Conservation (phyloP, 192 early-diverging fungal species). For the Coemansia sp. region DNA sequence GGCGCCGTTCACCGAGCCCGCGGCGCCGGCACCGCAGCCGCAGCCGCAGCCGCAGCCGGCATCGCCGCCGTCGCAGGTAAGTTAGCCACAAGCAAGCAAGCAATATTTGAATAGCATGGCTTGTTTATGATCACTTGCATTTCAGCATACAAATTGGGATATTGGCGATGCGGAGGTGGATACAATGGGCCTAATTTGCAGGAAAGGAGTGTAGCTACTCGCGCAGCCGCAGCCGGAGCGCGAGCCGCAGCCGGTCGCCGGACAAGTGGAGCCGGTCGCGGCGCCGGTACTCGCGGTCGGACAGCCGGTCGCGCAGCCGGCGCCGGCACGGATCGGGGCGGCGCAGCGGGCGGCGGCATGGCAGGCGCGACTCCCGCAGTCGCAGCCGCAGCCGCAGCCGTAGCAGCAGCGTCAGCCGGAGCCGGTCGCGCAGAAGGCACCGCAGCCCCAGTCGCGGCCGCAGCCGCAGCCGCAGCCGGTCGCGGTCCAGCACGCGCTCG, state of each 20-base stretch:
- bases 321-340: constrained; percentile 10
- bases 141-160: too few relatives aligned
- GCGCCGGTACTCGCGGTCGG: constrained; percentile 12
- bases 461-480: constrained; percentile 13
- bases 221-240: constrained; percentile 27
- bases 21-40: constrained; percentile 17
- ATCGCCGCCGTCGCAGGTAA: constrained; percentile 36
- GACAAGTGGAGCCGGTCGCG: constrained; percentile 13
- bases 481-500: constrained; percentile 11
- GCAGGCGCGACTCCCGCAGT: constrained; percentile 11
- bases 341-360: constrained; percentile 6
- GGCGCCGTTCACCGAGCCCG: constrained; percentile 32
- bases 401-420: constrained; percentile 18
- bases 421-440: constrained; percentile 5
- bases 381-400: constrained; percentile 11
- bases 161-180: neutral
- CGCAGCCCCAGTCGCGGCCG: constrained; percentile 10
- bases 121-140: too few relatives aligned
- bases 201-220: constrained; percentile 9
- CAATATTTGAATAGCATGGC: too few relatives aligned
- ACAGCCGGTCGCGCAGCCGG: constrained; percentile 10
- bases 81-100: too few relatives aligned
- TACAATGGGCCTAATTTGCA: neutral
- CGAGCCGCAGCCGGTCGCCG: constrained; percentile 29
- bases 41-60: constrained; percentile 7